Evolutionary conservation across 108 stramenopile genomes (phyloP).

Genomic region (Schizochytrium sp.): DNA sequence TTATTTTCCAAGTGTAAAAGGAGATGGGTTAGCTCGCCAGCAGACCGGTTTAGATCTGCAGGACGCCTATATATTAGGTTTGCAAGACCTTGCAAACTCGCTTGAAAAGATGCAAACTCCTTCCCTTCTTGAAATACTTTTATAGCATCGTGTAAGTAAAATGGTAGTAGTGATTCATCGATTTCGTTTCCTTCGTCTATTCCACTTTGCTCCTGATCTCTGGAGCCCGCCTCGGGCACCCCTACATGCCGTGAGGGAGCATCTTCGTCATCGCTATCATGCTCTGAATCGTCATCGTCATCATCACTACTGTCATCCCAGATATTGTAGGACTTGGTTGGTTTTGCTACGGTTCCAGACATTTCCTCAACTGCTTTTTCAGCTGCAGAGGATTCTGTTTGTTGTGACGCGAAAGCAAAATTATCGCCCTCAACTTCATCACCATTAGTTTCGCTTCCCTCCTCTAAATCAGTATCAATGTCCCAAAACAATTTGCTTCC

Average conservation of each 20-base stretch:
- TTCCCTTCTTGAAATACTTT: background rate
- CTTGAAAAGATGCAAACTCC: background rate
- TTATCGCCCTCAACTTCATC: too few species aligned
- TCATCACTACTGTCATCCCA: constrained; percentile 35
- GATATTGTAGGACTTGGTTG: background rate
- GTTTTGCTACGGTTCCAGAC: background rate
- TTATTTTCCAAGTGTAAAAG: background rate
- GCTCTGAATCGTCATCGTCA: background rate
- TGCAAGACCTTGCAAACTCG: background rate
- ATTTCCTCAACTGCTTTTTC: too few species aligned
- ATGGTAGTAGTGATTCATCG: background rate
- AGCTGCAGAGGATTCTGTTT: too few species aligned
- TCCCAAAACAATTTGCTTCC: background rate
- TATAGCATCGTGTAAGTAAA: background rate
- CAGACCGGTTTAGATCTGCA: background rate
- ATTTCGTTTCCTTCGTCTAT: background rate
- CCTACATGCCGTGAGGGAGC: background rate
- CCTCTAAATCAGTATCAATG: background rate
- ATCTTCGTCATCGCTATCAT: constrained; percentile 24
- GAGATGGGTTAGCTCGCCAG: background rate
- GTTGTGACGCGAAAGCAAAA: too few species aligned
- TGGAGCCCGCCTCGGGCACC: background rate
- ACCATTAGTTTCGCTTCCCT: background rate
- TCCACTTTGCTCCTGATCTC: background rate
- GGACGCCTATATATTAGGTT: background rate